These are phyloP conservation scores for Suillus tomentosus DNA, from an alignment of 768 basidiomycete species.

Conservation along the genomic window DNA sequence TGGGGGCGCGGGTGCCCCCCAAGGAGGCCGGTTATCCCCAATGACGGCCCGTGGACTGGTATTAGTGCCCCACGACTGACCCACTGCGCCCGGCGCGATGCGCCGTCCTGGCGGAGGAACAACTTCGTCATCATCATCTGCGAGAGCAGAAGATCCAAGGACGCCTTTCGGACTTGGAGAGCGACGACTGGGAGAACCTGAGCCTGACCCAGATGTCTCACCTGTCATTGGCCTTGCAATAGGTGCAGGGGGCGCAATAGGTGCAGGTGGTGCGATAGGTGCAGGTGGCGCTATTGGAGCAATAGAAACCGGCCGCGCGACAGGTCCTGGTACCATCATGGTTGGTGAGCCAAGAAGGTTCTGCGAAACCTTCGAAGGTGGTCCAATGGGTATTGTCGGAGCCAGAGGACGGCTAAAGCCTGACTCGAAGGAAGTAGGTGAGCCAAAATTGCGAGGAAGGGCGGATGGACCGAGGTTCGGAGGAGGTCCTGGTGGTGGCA, in stretches of 20 bases:
- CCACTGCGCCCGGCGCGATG: slow-evolving; percentile 39
- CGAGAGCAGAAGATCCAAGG: slow-evolving; percentile 76
- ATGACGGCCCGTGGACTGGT: slow-evolving; percentile 47
- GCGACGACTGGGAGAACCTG: slow-evolving; percentile 56
- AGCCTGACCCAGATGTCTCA: slow-evolving; percentile 52
- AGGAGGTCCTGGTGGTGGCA: slow-evolving; percentile 46
- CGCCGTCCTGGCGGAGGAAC: slow-evolving; percentile 53
- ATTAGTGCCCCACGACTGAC: slow-evolving; percentile 51
- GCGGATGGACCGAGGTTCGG: slow-evolving; percentile 54
- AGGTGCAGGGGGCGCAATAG: slow-evolving; percentile 68
- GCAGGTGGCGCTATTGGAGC: slow-evolving; percentile 65
- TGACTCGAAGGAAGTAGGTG: slow-evolving; percentile 55
- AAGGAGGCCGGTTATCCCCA: slow-evolving; percentile 45
- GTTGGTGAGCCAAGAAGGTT: slow-evolving; percentile 40
- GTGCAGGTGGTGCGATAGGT: slow-evolving; percentile 66
- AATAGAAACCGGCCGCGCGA: slow-evolving; percentile 46
- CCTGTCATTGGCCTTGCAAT: slow-evolving; percentile 53
- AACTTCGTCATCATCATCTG: slow-evolving; percentile 81
- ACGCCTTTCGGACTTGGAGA: slow-evolving; percentile 64
- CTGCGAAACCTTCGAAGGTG: slow-evolving; percentile 44
- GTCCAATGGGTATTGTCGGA: slow-evolving; percentile 55
- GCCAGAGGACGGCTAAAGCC: slow-evolving; percentile 44
- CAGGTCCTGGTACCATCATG: slow-evolving; percentile 53
- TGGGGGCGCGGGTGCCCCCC: slow-evolving; percentile 44
- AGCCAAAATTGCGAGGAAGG: slow-evolving; percentile 54